A percentile compares a stretch with the other conserved stretches of the same genome.
Conservation (phyloP, 2,329 filamentous ascomycete species). For the Hypomyces perniciosus region DNA sequence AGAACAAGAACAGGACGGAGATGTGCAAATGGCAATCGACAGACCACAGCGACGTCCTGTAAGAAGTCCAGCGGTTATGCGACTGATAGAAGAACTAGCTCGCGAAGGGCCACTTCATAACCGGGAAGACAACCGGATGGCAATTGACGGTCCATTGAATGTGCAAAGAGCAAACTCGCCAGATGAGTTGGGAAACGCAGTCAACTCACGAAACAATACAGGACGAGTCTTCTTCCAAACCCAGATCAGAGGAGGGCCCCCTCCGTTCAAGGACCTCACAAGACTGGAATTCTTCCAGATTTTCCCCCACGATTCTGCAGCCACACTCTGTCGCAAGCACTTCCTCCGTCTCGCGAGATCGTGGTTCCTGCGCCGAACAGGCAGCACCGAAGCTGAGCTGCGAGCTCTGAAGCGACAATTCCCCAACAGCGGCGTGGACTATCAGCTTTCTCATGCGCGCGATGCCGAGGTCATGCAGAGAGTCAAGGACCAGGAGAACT, state of each 20-base stretch:
- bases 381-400: not conserved
- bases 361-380: not conserved
- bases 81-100: too few relatives aligned
- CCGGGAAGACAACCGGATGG: too few relatives aligned
- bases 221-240: conserved; percentile 1
- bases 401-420: not conserved
- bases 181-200: too few relatives aligned
- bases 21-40: too few relatives aligned
- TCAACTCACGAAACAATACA: not conserved
- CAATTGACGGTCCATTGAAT: too few relatives aligned
- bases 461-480: not conserved
- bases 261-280: not conserved
- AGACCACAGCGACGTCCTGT: too few relatives aligned
- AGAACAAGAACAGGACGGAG: too few relatives aligned
- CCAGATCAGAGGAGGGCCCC: not conserved
- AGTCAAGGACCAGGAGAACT: not conserved
- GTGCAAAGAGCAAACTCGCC: too few relatives aligned
- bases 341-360: conserved; percentile 3
- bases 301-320: conserved; percentile 4
- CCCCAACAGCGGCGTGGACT: not conserved
- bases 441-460: not conserved
- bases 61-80: too few relatives aligned
- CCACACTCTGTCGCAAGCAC: conserved; percentile 4
- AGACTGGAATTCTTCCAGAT: conserved; percentile 10
- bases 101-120: too few relatives aligned